phyloP scores from a whole-genome alignment of 768 basidiomycete genomes.

The Collybia nuda region DNA sequence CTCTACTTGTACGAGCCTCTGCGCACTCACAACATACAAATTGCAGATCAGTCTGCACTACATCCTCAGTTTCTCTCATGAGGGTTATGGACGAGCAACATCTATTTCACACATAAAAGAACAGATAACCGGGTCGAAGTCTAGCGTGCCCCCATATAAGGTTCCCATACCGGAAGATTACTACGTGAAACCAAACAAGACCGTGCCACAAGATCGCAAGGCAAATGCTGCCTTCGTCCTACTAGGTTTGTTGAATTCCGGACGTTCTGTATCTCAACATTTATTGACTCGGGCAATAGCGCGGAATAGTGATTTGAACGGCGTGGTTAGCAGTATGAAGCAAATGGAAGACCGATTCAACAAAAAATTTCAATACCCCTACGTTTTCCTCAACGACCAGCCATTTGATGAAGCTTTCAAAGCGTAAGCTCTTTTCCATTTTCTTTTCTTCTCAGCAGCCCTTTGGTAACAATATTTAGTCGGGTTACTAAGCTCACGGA shows the following conservation, averaged over 20 bases:
- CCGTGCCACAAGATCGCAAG: conserved; percentile 47
- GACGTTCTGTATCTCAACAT: background rate
- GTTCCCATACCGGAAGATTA: conserved; percentile 61
- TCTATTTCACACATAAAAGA: conserved; percentile 46
- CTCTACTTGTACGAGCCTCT: background rate
- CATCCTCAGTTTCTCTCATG: conserved; percentile 65
- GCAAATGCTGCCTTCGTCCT: conserved; percentile 85
- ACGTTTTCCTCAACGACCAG: conserved; percentile 85
- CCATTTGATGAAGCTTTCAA: conserved; percentile 75
- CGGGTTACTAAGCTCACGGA: conserved; percentile 60
- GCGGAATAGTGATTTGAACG: conserved; percentile 58
- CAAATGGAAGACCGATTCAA: conserved; percentile 92
- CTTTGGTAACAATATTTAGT: conserved; percentile 25
- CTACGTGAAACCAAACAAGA: conserved; percentile 39
- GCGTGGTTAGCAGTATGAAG: conserved; percentile 64
- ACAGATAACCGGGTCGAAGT: conserved; percentile 24
- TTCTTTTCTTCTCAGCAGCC: background rate
- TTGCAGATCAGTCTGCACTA: conserved; percentile 56
- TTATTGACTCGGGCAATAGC: conserved; percentile 29
- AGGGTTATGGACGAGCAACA: conserved; percentile 61
- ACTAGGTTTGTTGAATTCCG: conserved; percentile 42
- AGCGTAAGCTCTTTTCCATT: conserved; percentile 29
- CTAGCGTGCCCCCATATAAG: conserved; percentile 46
- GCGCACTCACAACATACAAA: background rate
- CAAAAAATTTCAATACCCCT: conserved; percentile 80